Evolutionary conservation across 345 rosid species (phyloP).

Genomic region (Turnera subulata): DNA sequence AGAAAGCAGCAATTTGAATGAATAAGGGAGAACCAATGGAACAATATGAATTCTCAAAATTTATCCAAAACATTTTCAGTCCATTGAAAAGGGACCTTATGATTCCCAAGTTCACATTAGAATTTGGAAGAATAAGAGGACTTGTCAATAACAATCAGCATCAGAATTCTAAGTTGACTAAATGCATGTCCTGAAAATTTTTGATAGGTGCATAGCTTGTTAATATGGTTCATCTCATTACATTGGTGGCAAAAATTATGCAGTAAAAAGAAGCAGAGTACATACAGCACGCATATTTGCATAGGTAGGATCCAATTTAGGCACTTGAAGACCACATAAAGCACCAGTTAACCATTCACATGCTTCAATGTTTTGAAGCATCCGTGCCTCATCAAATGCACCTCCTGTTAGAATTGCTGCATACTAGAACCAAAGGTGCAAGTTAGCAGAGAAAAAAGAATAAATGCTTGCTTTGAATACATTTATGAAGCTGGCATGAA

Average conservation of each 20-base stretch:
- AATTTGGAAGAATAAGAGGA: not conserved
- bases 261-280: conserved; percentile 13
- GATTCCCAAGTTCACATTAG: not conserved
- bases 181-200: not conserved
- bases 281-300: conserved; percentile 91
- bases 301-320: conserved; percentile 72
- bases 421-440: conserved; percentile 52
- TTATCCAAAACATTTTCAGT: not conserved
- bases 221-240: no score
- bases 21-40: not conserved
- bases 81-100: not conserved
- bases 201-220: not conserved
- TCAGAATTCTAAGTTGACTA: not conserved
- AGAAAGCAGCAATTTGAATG: not conserved
- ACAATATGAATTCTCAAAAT: not conserved
- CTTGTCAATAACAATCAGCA: not conserved
- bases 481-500: conserved; percentile 1
- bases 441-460: conserved; percentile 18
- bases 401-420: conserved; percentile 83
- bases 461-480: no score
- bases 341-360: conserved; percentile 97
- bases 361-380: conserved; percentile 92
- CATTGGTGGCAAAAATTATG: conserved; percentile 1
- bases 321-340: conserved; percentile 70
- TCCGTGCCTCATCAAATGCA: conserved; percentile 83